A percentile compares a stretch with the other conserved stretches of the same genome.
Evolutionary conservation across 2,329 filamentous ascomycete species (phyloP).

Genomic region (Cordyceps tenuipes): DNA sequence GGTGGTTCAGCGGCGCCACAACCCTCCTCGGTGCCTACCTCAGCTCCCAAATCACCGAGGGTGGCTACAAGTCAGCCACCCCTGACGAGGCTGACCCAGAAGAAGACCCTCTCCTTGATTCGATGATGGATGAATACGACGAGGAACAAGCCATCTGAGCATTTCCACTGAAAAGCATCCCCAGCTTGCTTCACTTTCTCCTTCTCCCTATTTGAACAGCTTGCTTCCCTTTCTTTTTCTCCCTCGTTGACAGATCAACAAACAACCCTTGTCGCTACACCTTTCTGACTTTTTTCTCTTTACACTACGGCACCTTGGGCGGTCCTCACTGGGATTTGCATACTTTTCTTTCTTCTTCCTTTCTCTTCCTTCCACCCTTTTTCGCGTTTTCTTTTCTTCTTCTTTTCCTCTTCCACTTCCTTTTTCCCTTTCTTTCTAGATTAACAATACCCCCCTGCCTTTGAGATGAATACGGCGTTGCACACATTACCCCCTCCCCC

Average conservation of each 20-base stretch:
- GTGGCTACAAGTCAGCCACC: conserved; percentile 35
- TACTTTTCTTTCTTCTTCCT: not conserved
- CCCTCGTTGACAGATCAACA: conserved; percentile 1
- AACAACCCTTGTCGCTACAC: not conserved
- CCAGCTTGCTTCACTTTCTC: conserved; percentile 3
- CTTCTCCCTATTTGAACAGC: too few species aligned
- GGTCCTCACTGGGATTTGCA: conserved; percentile 1
- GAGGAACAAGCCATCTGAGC: conserved; percentile 22
- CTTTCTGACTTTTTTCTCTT: not conserved
- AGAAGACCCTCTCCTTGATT: conserved; percentile 26
- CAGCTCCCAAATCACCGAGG: conserved; percentile 67
- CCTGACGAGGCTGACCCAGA: conserved; percentile 35
- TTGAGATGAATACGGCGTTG: conserved; percentile 9
- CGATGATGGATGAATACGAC: conserved; percentile 25
- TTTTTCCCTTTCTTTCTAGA: too few species aligned
- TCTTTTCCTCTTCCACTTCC: not conserved
- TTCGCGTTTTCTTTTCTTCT: not conserved
- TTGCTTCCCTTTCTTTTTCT: too few species aligned
- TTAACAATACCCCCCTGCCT: not conserved
- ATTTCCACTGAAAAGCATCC: conserved; percentile 8
- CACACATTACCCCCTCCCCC: conserved; percentile 7
- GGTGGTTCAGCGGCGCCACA: conserved; percentile 82
- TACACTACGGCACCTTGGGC: not conserved
- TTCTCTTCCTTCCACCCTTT: not conserved
- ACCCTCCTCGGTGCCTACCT: conserved; percentile 67